Conservation (phyloP, 1,139 yeast species). For the Candida sanyaensis region DNA sequence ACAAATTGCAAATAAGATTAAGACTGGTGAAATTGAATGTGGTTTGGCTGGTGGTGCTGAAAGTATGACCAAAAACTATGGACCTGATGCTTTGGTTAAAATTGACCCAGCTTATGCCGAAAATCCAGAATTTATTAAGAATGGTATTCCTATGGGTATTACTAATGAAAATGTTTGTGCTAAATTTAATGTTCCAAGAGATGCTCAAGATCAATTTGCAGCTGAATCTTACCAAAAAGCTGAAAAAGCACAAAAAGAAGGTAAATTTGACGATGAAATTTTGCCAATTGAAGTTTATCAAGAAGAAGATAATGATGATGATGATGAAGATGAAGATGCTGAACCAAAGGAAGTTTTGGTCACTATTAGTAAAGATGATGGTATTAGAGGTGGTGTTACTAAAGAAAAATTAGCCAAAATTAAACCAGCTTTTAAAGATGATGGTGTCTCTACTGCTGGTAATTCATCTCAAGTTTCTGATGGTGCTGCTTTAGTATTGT, state of each 20-base stretch:
- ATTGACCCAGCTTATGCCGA: conserved; percentile 20
- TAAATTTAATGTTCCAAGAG: conserved; percentile 59
- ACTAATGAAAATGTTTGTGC: conserved; percentile 25
- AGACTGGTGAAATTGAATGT: conserved; percentile 32
- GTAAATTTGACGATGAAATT: conserved; percentile 38
- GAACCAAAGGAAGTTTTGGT: conserved; percentile 22
- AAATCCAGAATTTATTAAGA: conserved; percentile 22
- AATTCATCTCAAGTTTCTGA: conserved; percentile 45
- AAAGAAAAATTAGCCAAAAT: conserved; percentile 29
- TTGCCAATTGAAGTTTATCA: conserved; percentile 34
- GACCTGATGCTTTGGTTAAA: conserved; percentile 32
- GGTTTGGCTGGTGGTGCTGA: conserved; percentile 48
- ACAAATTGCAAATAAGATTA: conserved; percentile 33
- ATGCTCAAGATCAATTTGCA: conserved; percentile 54
- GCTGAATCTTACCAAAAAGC: conserved; percentile 37
- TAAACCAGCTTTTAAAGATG: conserved; percentile 34
- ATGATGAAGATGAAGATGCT: conserved; percentile 15
- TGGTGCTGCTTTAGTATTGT: conserved; percentile 41
- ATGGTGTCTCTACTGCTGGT: conserved; percentile 44
- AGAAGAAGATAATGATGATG: conserved; percentile 24
- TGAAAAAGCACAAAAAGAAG: conserved; percentile 31
- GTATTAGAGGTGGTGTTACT: conserved; percentile 29
- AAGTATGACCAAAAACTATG: conserved; percentile 42
- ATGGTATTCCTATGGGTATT: conserved; percentile 72
- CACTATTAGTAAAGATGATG: conserved; percentile 29